These are phyloP conservation scores for Beauveria caledonica DNA, from an alignment of 2,329 filamentous ascomycete genomes.

Conservation along the genomic window DNA sequence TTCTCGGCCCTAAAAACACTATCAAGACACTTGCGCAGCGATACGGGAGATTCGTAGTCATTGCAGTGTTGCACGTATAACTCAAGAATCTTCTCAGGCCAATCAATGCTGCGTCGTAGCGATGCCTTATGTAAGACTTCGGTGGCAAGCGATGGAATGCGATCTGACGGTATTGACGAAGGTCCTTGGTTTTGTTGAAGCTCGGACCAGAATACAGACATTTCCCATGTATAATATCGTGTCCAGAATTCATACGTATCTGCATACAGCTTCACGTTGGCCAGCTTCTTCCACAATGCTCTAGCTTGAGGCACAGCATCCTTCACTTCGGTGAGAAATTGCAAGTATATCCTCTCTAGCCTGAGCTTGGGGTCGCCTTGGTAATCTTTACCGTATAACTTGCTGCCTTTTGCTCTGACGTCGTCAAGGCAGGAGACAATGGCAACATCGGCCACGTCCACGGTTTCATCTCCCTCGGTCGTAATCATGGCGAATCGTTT, in stretches of 20 bases:
- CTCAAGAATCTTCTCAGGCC: conserved; percentile 68
- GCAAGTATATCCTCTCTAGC: conserved; percentile 84
- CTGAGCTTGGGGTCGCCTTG: conserved; percentile 84
- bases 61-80: conserved; percentile 75
- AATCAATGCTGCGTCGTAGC: conserved; percentile 55
- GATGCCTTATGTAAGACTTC: conserved; percentile 67
- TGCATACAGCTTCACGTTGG: conserved; percentile 53
- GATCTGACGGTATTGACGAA: conserved; percentile 35
- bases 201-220: conserved; percentile 50
- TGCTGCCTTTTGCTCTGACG: conserved; percentile 69
- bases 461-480: conserved; percentile 68
- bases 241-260: conserved; percentile 92
- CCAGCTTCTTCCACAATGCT: conserved; percentile 65
- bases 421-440: conserved; percentile 80
- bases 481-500: conserved; percentile 74
- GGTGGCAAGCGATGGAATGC: conserved; percentile 58
- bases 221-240: conserved; percentile 86
- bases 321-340: conserved; percentile 81
- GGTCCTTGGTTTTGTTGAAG: conserved; percentile 24
- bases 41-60: conserved; percentile 74
- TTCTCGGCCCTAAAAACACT: conserved; percentile 62
- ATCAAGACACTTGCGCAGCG: conserved; percentile 65
- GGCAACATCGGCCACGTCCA: conserved; percentile 84
- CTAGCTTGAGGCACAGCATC: conserved; percentile 70
- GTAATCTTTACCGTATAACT: conserved; percentile 65